Conservation (phyloP, 306 rosid genomes). For the Ammopiptanthus mongolicus region DNA sequence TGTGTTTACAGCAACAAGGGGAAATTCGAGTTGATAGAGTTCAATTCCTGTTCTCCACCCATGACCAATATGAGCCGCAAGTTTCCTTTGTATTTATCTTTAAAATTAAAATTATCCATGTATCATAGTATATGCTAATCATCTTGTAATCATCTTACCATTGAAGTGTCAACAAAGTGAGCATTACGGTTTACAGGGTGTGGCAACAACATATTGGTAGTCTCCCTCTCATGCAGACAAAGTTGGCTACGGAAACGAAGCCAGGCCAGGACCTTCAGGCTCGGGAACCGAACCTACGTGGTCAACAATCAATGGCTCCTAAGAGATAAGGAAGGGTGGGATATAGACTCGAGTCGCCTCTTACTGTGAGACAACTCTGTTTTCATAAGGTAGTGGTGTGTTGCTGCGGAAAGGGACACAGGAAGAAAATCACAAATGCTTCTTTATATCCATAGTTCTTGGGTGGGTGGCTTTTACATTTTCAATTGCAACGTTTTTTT, state of each 20-base stretch:
- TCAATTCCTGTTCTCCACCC: no score
- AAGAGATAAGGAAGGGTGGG: neutral
- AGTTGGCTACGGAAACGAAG: slow-evolving; percentile 12
- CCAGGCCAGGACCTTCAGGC: neutral
- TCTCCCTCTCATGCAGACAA: slow-evolving; percentile 50
- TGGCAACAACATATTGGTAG: slow-evolving; percentile 42
- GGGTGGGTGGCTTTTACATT: slow-evolving; percentile 12
- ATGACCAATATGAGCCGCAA: no score
- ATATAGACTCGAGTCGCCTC: neutral
- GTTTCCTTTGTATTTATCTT: no score
- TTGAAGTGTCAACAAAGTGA: neutral
- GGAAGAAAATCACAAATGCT: neutral
- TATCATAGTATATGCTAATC: neutral
- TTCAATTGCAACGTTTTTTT: slow-evolving; percentile 13
- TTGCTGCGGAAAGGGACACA: slow-evolving; percentile 11
- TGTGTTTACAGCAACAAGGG: no score
- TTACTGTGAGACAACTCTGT: slow-evolving; percentile 17
- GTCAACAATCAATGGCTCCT: neutral
- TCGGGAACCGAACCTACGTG: slow-evolving; percentile 15
- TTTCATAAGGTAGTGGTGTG: no score
- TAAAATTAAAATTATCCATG: no score
- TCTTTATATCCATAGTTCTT: neutral
- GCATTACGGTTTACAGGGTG: slow-evolving; percentile 20
- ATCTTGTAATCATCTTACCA: neutral
- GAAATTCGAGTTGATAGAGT: no score